phyloP scores from a whole-genome alignment of 1,284 basidiomycete species.

The Ceratobasidium sp. region DNA sequence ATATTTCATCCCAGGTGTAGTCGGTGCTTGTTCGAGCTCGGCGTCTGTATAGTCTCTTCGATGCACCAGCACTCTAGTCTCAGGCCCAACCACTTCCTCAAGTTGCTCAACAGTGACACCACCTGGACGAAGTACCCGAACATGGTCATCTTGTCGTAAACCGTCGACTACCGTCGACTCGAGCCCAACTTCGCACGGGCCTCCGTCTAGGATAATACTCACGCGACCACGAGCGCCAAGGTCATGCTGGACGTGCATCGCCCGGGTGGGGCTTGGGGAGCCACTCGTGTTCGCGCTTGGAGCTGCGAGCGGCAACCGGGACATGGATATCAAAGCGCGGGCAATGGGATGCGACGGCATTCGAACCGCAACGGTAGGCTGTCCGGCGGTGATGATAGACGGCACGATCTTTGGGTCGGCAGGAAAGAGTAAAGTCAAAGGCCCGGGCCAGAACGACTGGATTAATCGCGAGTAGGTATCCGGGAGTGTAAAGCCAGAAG shows the following conservation, averaged over 20 bases:
- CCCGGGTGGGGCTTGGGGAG: constrained; percentile 94
- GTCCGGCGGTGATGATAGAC: constrained; percentile 79
- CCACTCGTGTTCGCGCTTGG: constrained; percentile 97
- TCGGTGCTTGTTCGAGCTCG: constrained; percentile 79
- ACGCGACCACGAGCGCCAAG: constrained; percentile 75
- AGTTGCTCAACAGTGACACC: constrained; percentile 94
- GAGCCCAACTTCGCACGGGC: constrained; percentile 88
- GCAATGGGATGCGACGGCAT: constrained; percentile 97
- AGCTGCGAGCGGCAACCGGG: constrained; percentile 87
- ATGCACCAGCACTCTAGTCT: constrained; percentile 76
- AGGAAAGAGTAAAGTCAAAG: constrained; percentile 94
- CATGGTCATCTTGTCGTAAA: constrained; percentile 74
- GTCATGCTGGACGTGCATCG: constrained; percentile 88
- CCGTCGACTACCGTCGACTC: constrained; percentile 98
- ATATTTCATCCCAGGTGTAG: constrained; percentile 99
- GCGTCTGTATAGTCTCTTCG: constrained; percentile 79
- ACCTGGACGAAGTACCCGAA: constrained; percentile 92
- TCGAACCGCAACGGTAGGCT: constrained; percentile 89
- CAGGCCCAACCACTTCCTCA: constrained; percentile 64
- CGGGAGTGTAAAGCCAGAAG: constrained; percentile 71
- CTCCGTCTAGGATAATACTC: constrained; percentile 91
- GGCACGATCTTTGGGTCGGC: constrained; percentile 72
- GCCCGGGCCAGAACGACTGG: constrained; percentile 93
- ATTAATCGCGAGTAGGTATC: constrained; percentile 80
- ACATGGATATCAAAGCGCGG: constrained; percentile 85